Evolutionary conservation across 768 basidiomycete species (phyloP).

Genomic region (Lanmaoa rubissima): DNA sequence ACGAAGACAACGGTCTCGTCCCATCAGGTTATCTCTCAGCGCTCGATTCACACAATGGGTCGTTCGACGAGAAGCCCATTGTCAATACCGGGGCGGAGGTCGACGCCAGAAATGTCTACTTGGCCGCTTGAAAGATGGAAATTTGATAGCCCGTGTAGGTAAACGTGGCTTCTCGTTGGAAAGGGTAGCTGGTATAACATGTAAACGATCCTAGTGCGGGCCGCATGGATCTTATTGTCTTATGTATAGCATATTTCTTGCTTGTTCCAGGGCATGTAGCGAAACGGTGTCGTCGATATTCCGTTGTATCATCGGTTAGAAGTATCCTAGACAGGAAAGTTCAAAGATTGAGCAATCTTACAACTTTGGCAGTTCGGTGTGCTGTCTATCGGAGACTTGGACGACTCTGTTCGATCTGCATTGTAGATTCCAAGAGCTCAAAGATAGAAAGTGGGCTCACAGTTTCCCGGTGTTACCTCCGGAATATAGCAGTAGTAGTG

Average conservation of each 20-base stretch:
- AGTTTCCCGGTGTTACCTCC: conserved; percentile 83
- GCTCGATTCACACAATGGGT: conserved; percentile 7
- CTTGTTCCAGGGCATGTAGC: conserved; percentile 5
- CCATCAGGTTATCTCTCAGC: conserved; percentile 20
- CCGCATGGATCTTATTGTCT: background rate
- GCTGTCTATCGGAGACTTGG: conserved; percentile 48
- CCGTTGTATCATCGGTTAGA: background rate
- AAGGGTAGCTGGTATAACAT: background rate
- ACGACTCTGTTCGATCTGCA: conserved; percentile 45
- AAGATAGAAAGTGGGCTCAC: conserved; percentile 24
- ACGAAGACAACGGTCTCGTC: conserved; percentile 26
- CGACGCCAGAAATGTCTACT: conserved; percentile 13
- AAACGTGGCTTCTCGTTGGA: conserved; percentile 7
- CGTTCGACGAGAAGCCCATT: conserved; percentile 12
- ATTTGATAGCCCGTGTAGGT: background rate
- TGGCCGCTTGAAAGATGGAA: background rate
- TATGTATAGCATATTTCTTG: background rate
- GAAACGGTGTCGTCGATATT: background rate
- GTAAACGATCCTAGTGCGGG: background rate
- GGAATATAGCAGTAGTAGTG: conserved; percentile 68
- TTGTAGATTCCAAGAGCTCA: background rate
- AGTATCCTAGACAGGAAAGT: background rate
- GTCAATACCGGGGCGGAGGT: background rate
- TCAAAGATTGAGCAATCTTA: background rate
- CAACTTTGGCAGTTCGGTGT: background rate